Conservation (phyloP, 2,329 filamentous ascomycete species). For the Alternaria consortialis region DNA sequence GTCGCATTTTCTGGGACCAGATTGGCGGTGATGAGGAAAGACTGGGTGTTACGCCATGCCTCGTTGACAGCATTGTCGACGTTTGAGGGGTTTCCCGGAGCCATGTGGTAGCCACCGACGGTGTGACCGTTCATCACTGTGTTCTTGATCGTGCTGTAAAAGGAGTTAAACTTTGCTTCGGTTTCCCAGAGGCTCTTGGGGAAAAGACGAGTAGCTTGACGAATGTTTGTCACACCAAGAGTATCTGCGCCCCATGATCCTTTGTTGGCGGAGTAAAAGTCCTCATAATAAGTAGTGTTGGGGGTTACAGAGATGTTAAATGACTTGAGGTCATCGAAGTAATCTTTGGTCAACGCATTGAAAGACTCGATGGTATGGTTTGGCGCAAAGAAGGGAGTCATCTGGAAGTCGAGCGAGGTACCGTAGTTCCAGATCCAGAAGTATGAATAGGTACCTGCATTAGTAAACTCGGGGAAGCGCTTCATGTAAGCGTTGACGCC, state of each 20-base stretch:
- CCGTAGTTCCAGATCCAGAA: slow-evolving; percentile 26
- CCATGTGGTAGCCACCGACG: slow-evolving; percentile 33
- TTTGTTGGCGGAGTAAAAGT: slow-evolving; percentile 30
- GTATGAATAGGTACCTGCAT: slow-evolving; percentile 30
- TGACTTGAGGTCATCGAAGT: slow-evolving; percentile 16
- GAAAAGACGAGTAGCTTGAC: slow-evolving; percentile 25
- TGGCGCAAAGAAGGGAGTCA: slow-evolving; percentile 29
- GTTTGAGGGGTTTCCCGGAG: slow-evolving; percentile 25
- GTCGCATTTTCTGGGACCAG: slow-evolving; percentile 26
- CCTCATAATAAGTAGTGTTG: slow-evolving; percentile 21
- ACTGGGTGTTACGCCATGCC: slow-evolving; percentile 34
- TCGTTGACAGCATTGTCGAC: slow-evolving; percentile 39
- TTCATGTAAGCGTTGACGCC: slow-evolving; percentile 22
- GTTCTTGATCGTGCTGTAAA: slow-evolving; percentile 22
- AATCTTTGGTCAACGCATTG: slow-evolving; percentile 19
- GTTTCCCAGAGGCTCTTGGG: slow-evolving; percentile 30
- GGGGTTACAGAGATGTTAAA: slow-evolving; percentile 27
- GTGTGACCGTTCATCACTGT: slow-evolving; percentile 27
- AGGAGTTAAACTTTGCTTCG: slow-evolving; percentile 20
- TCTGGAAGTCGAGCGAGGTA: slow-evolving; percentile 22
- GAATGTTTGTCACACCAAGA: slow-evolving; percentile 41
- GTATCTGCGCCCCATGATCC: slow-evolving; percentile 32
- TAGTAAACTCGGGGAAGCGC: slow-evolving; percentile 23
- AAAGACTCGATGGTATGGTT: slow-evolving; percentile 24
- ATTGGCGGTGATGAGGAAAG: slow-evolving; percentile 35